phyloP scores from a whole-genome alignment of 495 filamentous ascomycete genomes.

The Terfezia boudieri region DNA sequence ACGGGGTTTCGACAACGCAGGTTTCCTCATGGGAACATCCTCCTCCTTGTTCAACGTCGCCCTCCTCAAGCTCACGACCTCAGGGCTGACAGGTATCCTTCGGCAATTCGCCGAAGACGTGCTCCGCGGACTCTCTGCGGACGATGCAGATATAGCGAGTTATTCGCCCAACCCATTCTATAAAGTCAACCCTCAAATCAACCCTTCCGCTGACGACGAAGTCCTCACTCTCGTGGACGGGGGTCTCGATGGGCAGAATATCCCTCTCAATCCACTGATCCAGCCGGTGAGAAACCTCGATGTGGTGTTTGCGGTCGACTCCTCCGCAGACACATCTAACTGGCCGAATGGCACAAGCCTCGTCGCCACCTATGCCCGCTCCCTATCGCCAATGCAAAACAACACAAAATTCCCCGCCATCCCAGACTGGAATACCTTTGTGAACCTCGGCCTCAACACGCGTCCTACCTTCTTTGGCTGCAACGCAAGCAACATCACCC shows the following conservation, averaged over 20 bases:
- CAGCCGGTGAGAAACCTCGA: slow-evolving; percentile 60
- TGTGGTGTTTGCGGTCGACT: slow-evolving; percentile 81
- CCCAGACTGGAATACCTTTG: slow-evolving; percentile 65
- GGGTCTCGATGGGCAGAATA: slow-evolving; percentile 68
- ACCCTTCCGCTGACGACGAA: slow-evolving; percentile 30
- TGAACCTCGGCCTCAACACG: slow-evolving; percentile 66
- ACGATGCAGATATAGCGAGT: slow-evolving; percentile 54
- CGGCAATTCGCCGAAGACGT: slow-evolving; percentile 26
- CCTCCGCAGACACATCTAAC: slow-evolving; percentile 53
- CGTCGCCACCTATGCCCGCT: slow-evolving; percentile 64
- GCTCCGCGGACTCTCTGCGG: slow-evolving; percentile 5
- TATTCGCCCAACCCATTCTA: slow-evolving; percentile 76
- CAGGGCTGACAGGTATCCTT: slow-evolving; percentile 34
- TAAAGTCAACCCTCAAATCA: slow-evolving; percentile 39
- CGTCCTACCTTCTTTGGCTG: slow-evolving; percentile 89
- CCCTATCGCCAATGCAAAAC: slow-evolving; percentile 41
- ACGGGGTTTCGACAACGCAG: slow-evolving; percentile 61
- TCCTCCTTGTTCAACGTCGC: slow-evolving; percentile 66
- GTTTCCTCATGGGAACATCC: slow-evolving; percentile 79
- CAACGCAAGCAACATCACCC: slow-evolving; percentile 41
- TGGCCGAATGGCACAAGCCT: slow-evolving; percentile 81
- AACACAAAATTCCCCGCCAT: slow-evolving; percentile 66
- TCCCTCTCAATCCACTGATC: slow-evolving; percentile 68
- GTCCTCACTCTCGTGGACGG: slow-evolving; percentile 67
- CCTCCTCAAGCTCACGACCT: slow-evolving; percentile 30